Base-by-base conservation (phyloP, 805 yeast genomes). In the Wickerhamomyces chambardii region DNA sequence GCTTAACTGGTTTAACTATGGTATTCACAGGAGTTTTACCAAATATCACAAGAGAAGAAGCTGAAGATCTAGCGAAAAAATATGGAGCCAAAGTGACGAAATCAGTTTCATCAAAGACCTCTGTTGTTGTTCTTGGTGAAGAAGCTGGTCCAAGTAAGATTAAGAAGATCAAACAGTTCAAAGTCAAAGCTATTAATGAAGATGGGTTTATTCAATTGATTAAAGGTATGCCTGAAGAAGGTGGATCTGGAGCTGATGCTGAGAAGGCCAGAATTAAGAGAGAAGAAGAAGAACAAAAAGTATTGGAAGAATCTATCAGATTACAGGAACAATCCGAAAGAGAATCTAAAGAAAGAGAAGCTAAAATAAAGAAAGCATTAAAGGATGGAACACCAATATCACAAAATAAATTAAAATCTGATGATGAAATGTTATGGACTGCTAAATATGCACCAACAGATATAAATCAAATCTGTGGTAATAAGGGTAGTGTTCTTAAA, bases 121-220 rank as follows among this genome's bases (percentile, higher is more conserved):
- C 86, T 17, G 66, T 87, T 31, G 95, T 90, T 2, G 97, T 92
- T 2, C 66, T 92, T 22, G 98, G 98, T 7, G 86, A 72, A 35
- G 97, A 92, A 45, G 97, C 98, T 3, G 98, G 98, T 1, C 97
- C 97, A 3, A 77, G 86, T n/a, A 92, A 92, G 57, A 75, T 92
- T 30, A 74, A 75, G 47, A 84, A 79, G 50, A 90, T 94, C 44
- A 79, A 75, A 47, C 73, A 75, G 35, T 63, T 78, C 43, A 70
- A 73, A 7, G 75, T 85, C 36, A 89, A 89, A 57, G 86, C 94
- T 29, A 80, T 90, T 40, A 78, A 75, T 48, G 95, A 92, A 56
- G 84, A 73, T 10, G 97, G 97, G 0, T 87, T 92, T 46, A 58
- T 84, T 29, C 75, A 78, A 43, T 64, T 92, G 43, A 66, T 92